Evolutionary conservation across 2,329 filamentous ascomycete genomes (phyloP).

Genomic region (Pyrenochaeta sp.): DNA sequence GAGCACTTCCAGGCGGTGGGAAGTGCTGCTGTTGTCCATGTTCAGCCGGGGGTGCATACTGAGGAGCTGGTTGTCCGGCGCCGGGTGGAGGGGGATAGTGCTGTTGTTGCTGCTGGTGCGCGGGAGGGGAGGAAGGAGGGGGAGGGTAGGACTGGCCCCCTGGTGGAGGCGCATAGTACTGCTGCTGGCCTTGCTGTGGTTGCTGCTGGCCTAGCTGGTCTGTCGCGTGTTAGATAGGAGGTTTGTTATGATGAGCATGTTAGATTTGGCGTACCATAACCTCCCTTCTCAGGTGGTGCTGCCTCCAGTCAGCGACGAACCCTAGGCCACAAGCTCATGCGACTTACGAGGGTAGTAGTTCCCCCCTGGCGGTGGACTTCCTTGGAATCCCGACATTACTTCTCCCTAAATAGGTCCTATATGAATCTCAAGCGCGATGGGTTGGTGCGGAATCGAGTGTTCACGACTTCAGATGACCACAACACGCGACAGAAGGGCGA

Average conservation of each 20-base stretch:
- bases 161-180: slow-evolving; percentile 51
- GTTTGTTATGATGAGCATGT: not conserved
- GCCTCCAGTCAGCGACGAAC: slow-evolving; percentile 18
- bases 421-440: not conserved
- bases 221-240: slow-evolving; percentile 10
- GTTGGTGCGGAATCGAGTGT: not conserved
- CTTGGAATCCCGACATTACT: slow-evolving; percentile 42
- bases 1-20: slow-evolving; percentile 36
- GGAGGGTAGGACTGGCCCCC: slow-evolving; percentile 44
- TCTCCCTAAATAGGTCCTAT: not conserved
- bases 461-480: not conserved
- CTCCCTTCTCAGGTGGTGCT: slow-evolving; percentile 45
- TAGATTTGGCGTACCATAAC: slow-evolving; percentile 30
- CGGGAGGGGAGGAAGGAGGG: slow-evolving; percentile 44
- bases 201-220: slow-evolving; percentile 21
- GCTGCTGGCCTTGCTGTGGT: slow-evolving; percentile 41
- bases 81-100: slow-evolving; percentile 45
- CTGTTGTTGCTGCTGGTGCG: slow-evolving; percentile 36
- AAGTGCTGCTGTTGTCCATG: slow-evolving; percentile 36
- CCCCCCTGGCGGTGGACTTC: slow-evolving; percentile 44
- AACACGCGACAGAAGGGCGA: not conserved
- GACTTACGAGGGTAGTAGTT: slow-evolving; percentile 49
- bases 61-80: slow-evolving; percentile 23
- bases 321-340: not conserved
- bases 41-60: slow-evolving; percentile 45